These are phyloP conservation scores for Pachysandra terminalis DNA, from an alignment of 164 flowering plant species.

Conservation along the genomic window DNA sequence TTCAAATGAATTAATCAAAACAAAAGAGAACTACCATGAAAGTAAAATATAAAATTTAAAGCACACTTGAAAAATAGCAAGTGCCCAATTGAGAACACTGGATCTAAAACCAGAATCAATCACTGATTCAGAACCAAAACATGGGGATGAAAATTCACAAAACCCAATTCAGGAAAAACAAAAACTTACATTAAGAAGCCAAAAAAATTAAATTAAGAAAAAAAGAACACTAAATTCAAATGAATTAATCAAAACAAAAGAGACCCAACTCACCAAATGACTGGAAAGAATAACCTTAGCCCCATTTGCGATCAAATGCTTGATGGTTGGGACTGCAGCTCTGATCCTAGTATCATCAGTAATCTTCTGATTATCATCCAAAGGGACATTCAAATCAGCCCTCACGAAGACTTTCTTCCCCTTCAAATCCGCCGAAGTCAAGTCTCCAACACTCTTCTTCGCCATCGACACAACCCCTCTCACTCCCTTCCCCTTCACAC, in stretches of 20 bases:
- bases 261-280: constrained; percentile 49
- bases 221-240: not conserved
- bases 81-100: not conserved
- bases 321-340: constrained; percentile 77
- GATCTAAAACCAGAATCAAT: not conserved
- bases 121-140: too few species aligned
- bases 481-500: constrained; percentile 19
- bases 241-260: not conserved
- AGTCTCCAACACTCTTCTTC: constrained; percentile 79
- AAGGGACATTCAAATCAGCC: constrained; percentile 74
- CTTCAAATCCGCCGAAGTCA: constrained; percentile 56
- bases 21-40: too few species aligned
- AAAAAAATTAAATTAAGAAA: too few species aligned
- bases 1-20: too few species aligned
- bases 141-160: not conserved
- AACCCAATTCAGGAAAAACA: not conserved
- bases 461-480: constrained; percentile 52
- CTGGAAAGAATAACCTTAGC: constrained; percentile 81
- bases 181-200: not conserved
- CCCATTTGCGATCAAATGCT: constrained; percentile 61
- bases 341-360: constrained; percentile 76
- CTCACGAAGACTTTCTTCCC: constrained; percentile 80
- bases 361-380: constrained; percentile 64
- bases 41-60: too few species aligned
- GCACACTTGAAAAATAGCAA: not conserved